phyloP scores from a whole-genome alignment of 179 eudicot species.

The Heliamphora pulchella region DNA sequence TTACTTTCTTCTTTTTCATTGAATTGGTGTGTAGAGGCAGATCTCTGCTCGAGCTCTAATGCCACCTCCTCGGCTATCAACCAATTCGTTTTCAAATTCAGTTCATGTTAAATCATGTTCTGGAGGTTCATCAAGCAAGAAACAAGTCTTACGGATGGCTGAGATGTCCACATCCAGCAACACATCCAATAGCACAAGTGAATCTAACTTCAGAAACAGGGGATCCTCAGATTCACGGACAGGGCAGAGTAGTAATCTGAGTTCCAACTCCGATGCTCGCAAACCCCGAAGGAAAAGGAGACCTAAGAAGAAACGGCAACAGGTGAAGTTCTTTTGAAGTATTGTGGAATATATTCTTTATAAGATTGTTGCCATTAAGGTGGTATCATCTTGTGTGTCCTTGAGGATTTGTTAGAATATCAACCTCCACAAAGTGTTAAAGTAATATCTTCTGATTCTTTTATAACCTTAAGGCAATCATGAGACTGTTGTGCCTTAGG shows the following conservation, averaged over 20 bases:
- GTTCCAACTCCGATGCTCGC: constrained; percentile 87
- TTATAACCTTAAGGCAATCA: neutral
- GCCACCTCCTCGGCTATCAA: constrained; percentile 80
- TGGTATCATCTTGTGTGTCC: neutral
- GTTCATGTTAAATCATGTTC: constrained; percentile 26
- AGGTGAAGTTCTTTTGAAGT: constrained; percentile 14
- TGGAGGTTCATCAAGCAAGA: constrained; percentile 40
- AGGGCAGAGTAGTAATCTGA: constrained; percentile 73
- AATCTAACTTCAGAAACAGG: constrained; percentile 38
- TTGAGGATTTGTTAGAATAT: neutral
- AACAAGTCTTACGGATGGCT: constrained; percentile 23
- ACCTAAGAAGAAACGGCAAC: constrained; percentile 78
- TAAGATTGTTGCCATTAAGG: neutral
- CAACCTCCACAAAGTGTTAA: neutral
- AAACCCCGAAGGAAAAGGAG: constrained; percentile 85
- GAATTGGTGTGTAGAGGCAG: constrained; percentile 42
- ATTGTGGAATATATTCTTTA: neutral
- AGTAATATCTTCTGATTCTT: no score
- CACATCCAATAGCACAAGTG: constrained; percentile 35
- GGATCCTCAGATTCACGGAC: constrained; percentile 40
- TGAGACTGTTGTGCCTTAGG: neutral
- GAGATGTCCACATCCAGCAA: constrained; percentile 41
- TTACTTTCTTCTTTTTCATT: constrained; percentile 10
- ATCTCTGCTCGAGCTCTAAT: constrained; percentile 70
- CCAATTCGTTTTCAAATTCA: constrained; percentile 27